Evolutionary conservation across 148 eudicot species (phyloP).

Genomic region (Camellia japonica): DNA sequence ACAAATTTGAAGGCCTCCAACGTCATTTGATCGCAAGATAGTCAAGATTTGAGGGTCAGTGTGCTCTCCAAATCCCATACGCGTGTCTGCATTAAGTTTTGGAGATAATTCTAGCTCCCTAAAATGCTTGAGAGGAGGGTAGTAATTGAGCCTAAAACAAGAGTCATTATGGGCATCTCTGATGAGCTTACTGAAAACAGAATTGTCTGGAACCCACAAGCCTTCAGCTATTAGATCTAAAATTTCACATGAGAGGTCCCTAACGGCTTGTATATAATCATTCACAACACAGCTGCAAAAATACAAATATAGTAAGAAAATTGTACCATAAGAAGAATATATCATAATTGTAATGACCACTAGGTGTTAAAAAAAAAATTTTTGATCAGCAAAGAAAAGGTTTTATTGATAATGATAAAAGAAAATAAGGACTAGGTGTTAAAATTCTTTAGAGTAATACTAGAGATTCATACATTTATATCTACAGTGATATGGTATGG

Average conservation of each 20-base stretch:
- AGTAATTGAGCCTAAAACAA: slow-evolving; percentile 73
- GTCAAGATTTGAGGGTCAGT: slow-evolving; percentile 96
- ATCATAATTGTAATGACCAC: not conserved
- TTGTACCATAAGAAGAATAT: not conserved
- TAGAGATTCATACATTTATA: too few species aligned
- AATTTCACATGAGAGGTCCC: slow-evolving; percentile 55
- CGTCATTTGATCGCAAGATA: slow-evolving; percentile 77
- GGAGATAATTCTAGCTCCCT: not conserved
- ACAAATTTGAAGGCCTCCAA: slow-evolving; percentile 70
- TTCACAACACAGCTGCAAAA: slow-evolving; percentile 55
- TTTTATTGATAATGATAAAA: too few species aligned
- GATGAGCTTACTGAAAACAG: slow-evolving; percentile 53
- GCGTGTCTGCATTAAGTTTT: not conserved
- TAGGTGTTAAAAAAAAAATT: too few species aligned
- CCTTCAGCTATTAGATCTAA: slow-evolving; percentile 74
- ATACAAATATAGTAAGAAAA: not conserved
- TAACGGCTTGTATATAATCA: slow-evolving; percentile 59
- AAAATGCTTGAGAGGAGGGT: slow-evolving; percentile 39
- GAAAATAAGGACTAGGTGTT: too few species aligned
- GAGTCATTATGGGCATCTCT: slow-evolving; percentile 61
- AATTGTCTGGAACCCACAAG: slow-evolving; percentile 43
- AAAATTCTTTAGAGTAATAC: too few species aligned
- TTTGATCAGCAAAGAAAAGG: too few species aligned
- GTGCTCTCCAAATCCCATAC: slow-evolving; percentile 90
- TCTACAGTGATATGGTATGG: too few species aligned